phyloP scores from a whole-genome alignment of 163 green algal species.

The Coccomyxa subellipsoidea region DNA sequence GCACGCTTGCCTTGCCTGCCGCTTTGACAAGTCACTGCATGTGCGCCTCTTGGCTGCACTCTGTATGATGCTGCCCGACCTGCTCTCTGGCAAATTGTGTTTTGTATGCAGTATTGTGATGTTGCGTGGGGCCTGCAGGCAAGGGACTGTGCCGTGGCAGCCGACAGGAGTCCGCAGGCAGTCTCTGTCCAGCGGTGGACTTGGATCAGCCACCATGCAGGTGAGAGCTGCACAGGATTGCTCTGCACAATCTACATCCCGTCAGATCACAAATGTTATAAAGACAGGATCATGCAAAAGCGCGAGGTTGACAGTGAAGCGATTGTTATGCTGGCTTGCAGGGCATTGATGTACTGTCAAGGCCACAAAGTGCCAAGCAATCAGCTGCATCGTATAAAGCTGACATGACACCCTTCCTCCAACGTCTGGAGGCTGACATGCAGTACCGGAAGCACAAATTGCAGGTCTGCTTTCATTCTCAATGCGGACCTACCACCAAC shows the following conservation, averaged over 20 bases:
- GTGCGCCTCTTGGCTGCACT: no score
- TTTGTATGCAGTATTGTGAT: neutral
- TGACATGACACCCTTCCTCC: neutral
- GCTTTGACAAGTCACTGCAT: neutral
- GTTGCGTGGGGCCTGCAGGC: neutral
- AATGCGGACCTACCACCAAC: no score
- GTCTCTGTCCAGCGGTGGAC: neutral
- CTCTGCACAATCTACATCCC: no score
- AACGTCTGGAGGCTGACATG: neutral
- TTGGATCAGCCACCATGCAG: conserved; percentile 15
- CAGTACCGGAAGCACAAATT: neutral
- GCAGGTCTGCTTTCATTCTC: neutral
- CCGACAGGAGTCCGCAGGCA: neutral
- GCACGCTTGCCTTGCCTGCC: neutral
- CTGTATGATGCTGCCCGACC: no score
- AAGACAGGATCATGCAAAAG: no score
- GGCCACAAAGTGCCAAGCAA: neutral
- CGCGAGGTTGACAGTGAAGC: no score
- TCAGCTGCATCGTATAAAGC: neutral
- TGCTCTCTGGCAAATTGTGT: no score
- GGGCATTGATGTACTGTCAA: neutral
- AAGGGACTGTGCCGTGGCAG: neutral
- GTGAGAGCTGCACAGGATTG: conserved; percentile 11
- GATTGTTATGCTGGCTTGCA: neutral
- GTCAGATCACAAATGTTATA: no score